Evolutionary conservation across 2,329 filamentous ascomycete genomes (phyloP), one percentile per base, ranked within the genome.

Genomic region (Fusarium poae): DNA sequence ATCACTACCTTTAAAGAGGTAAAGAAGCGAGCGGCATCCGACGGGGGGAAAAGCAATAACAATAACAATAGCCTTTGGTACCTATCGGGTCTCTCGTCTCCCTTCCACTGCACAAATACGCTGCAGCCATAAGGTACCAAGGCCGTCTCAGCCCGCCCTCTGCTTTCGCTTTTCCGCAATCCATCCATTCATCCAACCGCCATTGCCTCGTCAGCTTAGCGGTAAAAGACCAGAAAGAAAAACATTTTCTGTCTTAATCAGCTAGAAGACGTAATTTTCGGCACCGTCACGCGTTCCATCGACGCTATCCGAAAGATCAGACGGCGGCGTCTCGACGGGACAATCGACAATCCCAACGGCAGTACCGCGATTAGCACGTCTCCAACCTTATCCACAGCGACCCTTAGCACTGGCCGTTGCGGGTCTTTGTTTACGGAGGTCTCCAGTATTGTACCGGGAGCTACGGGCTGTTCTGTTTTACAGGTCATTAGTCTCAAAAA

Each of bases 291-390:
- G 40, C 49, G 43, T 37, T 56, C 30, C 49, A 40, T 57, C 61
- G 30, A 67, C 52, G 46, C 49, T 51, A 68, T 58, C 56, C 64
- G 30, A 55, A 55, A 65, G 45, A 62, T 62, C 48, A 70, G 56
- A 68, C 72, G 64, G 72, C 68, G 64, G 72, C 68, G 66, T 61
- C 66, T 63, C 37, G 62, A 62, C 72, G 60, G 60, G 73, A 50
- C 9, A 50, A 50, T 50, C 48, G 73, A 50, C 9, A 50, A 50
- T 50, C 48, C 48, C 71, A 70, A 73, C 72, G 72, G 71, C 69
- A 71, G 65, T 71, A 61, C 72, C 72, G 72, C 70, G 62, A 74
- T 70, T 74, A 74, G 69, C 48, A 65, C 52, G 57, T 66, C 50
- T 51, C 64, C 34, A 37, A 39, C 18, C 23, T 25, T n/a, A 50